A percentile compares a stretch with the other conserved stretches of the same genome.
Conservation (phyloP, 176 grass and related monocot species). For the Triticum dicoccoides region DNA sequence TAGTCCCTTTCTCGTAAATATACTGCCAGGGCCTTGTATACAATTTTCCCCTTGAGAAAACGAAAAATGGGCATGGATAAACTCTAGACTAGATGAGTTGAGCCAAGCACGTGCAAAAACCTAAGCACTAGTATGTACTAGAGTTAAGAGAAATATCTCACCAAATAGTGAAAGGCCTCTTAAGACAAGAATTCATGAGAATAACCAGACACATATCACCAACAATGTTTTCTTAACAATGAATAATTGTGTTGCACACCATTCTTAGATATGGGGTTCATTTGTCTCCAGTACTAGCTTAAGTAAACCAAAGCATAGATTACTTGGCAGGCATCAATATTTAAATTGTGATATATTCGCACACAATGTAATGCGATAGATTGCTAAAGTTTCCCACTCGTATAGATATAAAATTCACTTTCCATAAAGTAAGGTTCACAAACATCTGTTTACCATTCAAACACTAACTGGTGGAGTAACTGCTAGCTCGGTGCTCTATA, state of each 20-base stretch:
- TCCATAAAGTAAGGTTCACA: background rate
- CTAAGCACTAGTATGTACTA: background rate
- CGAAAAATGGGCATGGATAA: background rate
- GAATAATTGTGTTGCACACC: background rate
- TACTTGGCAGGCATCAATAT: background rate
- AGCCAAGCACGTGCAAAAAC: background rate
- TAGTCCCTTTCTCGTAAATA: background rate
- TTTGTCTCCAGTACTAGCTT: conserved; percentile 1
- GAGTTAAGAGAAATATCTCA: background rate
- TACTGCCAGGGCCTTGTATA: background rate
- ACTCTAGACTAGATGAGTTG: conserved; percentile 6
- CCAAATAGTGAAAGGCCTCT: background rate
- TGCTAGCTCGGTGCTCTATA: background rate
- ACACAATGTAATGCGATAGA: background rate
- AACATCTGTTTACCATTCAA: conserved; percentile 14
- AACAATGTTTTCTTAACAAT: conserved; percentile 19
- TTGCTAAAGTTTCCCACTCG: background rate
- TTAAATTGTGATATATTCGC: background rate
- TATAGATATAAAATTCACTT: background rate
- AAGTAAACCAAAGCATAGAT: conserved; percentile 10
- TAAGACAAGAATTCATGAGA: conserved; percentile 5
- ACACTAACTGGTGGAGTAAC: background rate
- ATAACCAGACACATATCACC: conserved; percentile 5
- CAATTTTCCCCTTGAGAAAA: background rate
- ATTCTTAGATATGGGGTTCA: background rate